phyloP scores from a whole-genome alignment of 225 moss, liverwort and hornwort species.

The Sphagnum tenellum region DNA sequence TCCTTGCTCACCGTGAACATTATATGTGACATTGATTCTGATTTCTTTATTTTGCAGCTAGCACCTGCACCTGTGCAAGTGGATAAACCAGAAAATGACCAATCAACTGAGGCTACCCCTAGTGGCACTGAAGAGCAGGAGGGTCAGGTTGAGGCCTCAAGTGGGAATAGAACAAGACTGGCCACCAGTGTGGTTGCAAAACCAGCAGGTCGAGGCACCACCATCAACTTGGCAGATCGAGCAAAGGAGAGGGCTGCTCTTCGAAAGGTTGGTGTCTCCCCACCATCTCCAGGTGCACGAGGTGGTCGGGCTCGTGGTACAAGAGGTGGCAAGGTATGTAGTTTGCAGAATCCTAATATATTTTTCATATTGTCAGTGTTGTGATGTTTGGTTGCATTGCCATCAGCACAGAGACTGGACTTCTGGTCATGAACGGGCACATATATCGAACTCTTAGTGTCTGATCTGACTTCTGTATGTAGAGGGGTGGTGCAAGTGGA shows the following conservation, averaged over 20 bases:
- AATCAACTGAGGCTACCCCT: slow-evolving; percentile 9
- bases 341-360: not conserved
- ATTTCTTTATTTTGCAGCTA: not conserved
- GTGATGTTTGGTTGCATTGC: not conserved
- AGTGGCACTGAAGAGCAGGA: slow-evolving; percentile 9
- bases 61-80: too few species aligned
- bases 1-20: too few species aligned
- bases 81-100: slow-evolving; percentile 16
- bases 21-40: too few species aligned
- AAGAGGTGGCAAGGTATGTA: slow-evolving; percentile 58
- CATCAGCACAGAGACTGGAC: not conserved
- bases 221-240: slow-evolving; percentile 89
- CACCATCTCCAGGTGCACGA: slow-evolving; percentile 63
- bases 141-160: slow-evolving; percentile 24
- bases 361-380: not conserved
- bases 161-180: slow-evolving; percentile 37
- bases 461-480: not conserved
- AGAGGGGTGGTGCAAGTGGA: slow-evolving; percentile 63
- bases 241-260: slow-evolving; percentile 82
- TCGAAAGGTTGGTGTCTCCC: slow-evolving; percentile 47
- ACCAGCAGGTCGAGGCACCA: slow-evolving; percentile 51
- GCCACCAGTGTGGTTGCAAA: slow-evolving; percentile 44
- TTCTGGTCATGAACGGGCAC: too few species aligned
- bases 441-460: not conserved
- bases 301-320: slow-evolving; percentile 65